Evolutionary conservation across 2,329 filamentous ascomycete species (phyloP).

Genomic region (Aspergillus arachidicola): DNA sequence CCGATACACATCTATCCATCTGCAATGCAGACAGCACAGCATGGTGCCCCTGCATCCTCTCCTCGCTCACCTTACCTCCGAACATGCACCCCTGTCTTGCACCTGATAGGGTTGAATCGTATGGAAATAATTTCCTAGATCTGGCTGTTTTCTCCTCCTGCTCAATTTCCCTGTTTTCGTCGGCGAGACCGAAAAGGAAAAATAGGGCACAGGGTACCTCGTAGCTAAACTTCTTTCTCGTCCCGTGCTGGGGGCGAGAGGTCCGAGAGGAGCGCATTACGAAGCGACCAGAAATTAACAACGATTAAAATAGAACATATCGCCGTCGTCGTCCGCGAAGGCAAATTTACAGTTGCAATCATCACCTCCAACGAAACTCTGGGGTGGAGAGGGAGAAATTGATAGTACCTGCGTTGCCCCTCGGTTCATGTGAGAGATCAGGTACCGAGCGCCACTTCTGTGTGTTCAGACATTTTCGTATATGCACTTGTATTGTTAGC

Average conservation of each 20-base stretch:
- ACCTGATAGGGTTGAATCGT: neutral
- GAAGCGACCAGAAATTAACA: slow-evolving; percentile 4
- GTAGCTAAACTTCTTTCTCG: neutral
- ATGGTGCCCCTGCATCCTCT: slow-evolving; percentile 3
- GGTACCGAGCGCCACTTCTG: neutral
- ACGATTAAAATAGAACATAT: slow-evolving; percentile 10
- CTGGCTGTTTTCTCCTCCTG: neutral
- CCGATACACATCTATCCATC: neutral
- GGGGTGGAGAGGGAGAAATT: neutral
- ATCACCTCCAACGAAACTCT: neutral
- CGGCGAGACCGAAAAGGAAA: neutral
- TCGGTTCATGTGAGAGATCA: slow-evolving; percentile 16
- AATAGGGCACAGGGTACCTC: neutral
- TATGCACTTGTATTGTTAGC: neutral
- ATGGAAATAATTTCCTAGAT: neutral
- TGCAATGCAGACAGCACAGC: slow-evolving; percentile 4
- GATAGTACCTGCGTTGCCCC: slow-evolving; percentile 1
- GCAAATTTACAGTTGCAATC: neutral
- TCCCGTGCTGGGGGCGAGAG: slow-evolving; percentile 2
- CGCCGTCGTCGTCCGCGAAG: neutral
- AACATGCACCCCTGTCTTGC: neutral
- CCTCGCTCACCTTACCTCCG: neutral
- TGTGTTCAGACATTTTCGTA: slow-evolving; percentile 1
- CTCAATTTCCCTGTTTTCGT: neutral
- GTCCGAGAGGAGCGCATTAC: slow-evolving; percentile 3